Conservation (phyloP, 148 eudicot genomes). For the Chenopodium suecicum region DNA sequence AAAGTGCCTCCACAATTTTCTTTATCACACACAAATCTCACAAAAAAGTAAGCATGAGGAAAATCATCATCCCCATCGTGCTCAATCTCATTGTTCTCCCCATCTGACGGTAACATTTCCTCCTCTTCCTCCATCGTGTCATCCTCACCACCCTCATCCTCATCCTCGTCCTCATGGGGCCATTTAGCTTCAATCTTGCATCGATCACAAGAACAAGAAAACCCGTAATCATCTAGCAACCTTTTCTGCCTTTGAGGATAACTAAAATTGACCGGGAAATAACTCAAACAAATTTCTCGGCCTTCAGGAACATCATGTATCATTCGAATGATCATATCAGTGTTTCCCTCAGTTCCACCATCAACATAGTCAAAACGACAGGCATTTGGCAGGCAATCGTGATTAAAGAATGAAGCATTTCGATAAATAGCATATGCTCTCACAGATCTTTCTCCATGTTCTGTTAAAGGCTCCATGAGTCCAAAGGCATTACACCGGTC, state of each 20-base stretch:
- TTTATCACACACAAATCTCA: conserved; percentile 73
- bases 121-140: conserved; percentile 44
- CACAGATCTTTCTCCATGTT: conserved; percentile 57
- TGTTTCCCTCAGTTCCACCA: conserved; percentile 37
- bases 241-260: conserved; percentile 65
- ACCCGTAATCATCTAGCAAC: conserved; percentile 80
- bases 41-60: conserved; percentile 88
- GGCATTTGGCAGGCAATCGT: conserved; percentile 93
- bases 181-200: conserved; percentile 87
- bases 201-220: conserved; percentile 74
- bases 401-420: conserved; percentile 78
- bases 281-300: conserved; percentile 81
- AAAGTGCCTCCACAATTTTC: conserved; percentile 86
- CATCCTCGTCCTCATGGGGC: conserved; percentile 75
- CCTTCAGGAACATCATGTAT: conserved; percentile 77
- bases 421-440: conserved; percentile 90
- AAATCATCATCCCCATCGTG: conserved; percentile 53
- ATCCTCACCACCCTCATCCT: conserved; percentile 54
- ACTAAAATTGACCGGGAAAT: conserved; percentile 76
- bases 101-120: conserved; percentile 33
- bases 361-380: conserved; percentile 91
- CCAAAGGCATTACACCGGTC: conserved; percentile 88
- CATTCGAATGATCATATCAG: conserved; percentile 65
- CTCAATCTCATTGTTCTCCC: conserved; percentile 26
- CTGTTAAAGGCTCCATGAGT: conserved; percentile 67